A percentile compares a stretch with the other conserved stretches of the same genome.
Conservation (phyloP, 208 protist genomes). For the Leishmania guyanensis region DNA sequence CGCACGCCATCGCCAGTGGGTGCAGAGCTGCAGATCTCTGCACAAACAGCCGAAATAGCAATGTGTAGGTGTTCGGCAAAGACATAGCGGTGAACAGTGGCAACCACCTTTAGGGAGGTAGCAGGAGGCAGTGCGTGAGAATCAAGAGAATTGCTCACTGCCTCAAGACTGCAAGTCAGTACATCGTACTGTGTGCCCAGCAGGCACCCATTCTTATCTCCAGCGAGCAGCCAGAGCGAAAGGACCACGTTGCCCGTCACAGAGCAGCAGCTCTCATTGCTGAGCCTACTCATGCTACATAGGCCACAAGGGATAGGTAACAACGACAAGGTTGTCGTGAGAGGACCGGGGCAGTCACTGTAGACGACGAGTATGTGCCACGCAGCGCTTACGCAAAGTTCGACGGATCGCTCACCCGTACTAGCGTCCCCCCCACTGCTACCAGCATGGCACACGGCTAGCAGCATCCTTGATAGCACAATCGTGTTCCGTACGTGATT, state of each 20-base stretch:
- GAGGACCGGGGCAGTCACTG: constrained; percentile 17
- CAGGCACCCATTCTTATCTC: constrained; percentile 22
- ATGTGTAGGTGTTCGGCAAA: constrained; percentile 28
- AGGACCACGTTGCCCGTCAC: neutral
- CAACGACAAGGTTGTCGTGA: constrained; percentile 20
- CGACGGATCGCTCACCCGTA: neutral
- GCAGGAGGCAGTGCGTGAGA: neutral
- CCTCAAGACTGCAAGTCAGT: neutral
- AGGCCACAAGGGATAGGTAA: neutral
- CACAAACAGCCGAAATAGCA: constrained; percentile 21
- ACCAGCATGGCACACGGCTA: neutral
- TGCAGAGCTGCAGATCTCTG: neutral
- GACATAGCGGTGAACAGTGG: constrained; percentile 16
- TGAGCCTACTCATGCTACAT: neutral
- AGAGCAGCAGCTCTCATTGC: neutral
- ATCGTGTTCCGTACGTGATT: constrained; percentile 20
- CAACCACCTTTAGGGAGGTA: constrained; percentile 3
- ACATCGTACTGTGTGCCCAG: neutral
- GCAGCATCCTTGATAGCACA: constrained; percentile 17
- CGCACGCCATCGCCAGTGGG: neutral
- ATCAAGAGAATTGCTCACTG: neutral
- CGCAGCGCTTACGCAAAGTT: neutral
- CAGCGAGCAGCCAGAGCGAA: constrained; percentile 23
- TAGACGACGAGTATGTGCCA: constrained; percentile 15
- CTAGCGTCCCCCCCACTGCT: neutral